Conservation (phyloP, 1,284 basidiomycete species). For the Apiotrichum porosum region DNA sequence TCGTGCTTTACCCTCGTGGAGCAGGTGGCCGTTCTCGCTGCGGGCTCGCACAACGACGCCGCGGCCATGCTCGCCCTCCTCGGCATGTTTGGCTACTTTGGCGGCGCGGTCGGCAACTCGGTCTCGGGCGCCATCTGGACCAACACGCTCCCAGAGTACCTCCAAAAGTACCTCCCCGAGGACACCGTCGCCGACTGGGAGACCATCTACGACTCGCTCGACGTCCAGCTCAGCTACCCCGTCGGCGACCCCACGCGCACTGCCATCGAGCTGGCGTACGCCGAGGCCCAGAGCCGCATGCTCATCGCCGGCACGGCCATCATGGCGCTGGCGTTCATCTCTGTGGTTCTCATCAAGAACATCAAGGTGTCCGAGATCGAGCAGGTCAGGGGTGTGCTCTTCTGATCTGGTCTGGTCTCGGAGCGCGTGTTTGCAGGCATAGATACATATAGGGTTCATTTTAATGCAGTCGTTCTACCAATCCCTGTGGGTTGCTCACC, state of each 20-base stretch:
- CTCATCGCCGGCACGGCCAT: conserved; percentile 37
- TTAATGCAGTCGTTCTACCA: no score
- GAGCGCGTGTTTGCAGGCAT: no score
- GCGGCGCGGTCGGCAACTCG: conserved; percentile 34
- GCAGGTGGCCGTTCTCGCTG: conserved; percentile 47
- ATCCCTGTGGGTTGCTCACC: no score
- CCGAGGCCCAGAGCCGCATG: conserved; percentile 34
- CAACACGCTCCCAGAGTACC: conserved; percentile 37
- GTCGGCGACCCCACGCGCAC: conserved; percentile 26
- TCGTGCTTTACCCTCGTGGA: conserved; percentile 45
- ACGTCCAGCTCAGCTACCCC: conserved; percentile 31
- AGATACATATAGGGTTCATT: no score
- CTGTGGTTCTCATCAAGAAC: conserved; percentile 34
- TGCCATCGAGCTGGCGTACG: conserved; percentile 36
- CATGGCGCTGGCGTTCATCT: conserved; percentile 27
- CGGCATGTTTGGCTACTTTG: conserved; percentile 43
- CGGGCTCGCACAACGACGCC: conserved; percentile 47
- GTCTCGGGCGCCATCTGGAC: conserved; percentile 51
- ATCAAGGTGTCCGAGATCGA: conserved; percentile 33
- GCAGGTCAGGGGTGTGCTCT: conserved; percentile 40
- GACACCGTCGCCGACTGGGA: conserved; percentile 32
- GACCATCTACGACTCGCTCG: conserved; percentile 32
- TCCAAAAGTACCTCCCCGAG: conserved; percentile 33
- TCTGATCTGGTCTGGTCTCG: no score
- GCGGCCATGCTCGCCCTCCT: conserved; percentile 46